Evolutionary conservation across 1,284 basidiomycete species (phyloP).

Genomic region (Moniliella sp.): DNA sequence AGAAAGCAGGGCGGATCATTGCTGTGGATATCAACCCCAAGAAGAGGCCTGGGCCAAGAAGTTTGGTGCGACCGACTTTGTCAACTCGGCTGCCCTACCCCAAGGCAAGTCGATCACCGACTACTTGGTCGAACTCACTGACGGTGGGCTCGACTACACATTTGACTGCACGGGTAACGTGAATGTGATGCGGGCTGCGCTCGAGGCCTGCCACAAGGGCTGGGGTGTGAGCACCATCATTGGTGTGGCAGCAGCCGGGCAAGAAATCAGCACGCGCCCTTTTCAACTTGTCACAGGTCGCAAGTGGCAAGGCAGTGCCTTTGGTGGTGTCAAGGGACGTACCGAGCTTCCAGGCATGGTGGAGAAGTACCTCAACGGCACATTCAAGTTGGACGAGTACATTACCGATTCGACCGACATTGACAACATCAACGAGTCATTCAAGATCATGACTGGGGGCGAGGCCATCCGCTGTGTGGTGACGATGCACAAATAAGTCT

Average conservation of each 20-base stretch:
- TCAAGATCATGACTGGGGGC: no score
- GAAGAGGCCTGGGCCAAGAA: conserved; percentile 56
- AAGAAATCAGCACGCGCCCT: conserved; percentile 89
- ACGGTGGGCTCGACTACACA: conserved; percentile 89
- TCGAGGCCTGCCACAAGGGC: conserved; percentile 83
- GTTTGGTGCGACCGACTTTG: conserved; percentile 89
- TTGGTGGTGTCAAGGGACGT: conserved; percentile 91
- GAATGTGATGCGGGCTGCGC: conserved; percentile 76
- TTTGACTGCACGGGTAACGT: conserved; percentile 78
- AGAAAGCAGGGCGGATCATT: conserved; percentile 67
- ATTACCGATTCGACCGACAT: no score
- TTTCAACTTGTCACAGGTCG: conserved; percentile 62
- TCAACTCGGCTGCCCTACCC: conserved; percentile 59
- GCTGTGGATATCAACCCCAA: conserved; percentile 82
- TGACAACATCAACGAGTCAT: no score
- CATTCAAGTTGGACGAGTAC: conserved; percentile 25
- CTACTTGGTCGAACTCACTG: conserved; percentile 70
- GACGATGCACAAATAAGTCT: no score
- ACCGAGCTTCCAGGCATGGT: conserved; percentile 44
- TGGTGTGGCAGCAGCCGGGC: conserved; percentile 55
- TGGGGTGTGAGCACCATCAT: conserved; percentile 52
- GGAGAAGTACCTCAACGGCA: conserved; percentile 10
- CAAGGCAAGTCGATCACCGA: conserved; percentile 53
- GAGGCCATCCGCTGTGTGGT: no score
- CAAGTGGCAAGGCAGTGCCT: conserved; percentile 87